Base-by-base conservation (phyloP, 345 rosid species). In the Hypericum perforatum region DNA sequence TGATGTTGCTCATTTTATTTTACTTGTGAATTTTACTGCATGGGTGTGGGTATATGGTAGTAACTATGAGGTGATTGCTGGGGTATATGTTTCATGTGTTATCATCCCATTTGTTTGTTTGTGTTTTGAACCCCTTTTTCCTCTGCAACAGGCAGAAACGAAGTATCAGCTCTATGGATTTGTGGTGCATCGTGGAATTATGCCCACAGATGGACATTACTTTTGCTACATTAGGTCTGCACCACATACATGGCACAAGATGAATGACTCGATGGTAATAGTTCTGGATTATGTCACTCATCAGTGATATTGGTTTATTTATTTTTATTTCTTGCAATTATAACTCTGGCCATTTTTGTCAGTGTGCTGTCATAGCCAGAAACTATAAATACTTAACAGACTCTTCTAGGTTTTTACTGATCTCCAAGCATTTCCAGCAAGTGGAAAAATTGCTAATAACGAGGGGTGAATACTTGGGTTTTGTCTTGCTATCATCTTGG, bases 201-300 rank as follows among this genome's bases (percentile, higher is more conserved):
- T 67, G 11, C 68, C 81, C 45, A 79, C 74, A 54, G 76, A 71
- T 45, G 97, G 97, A 44, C 97, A 85, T 65, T 89, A 89, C 79
- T 60, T 65, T 15, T 76, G 79, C 59, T 85, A 76, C 51, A 65
- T 85, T 63, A 69, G 82, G 55, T 82, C 95, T 36, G 75, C 86
- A 40, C 86, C 89, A 42, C 71, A 61, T 46, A 76, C 58, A 54
- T 89, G 97, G 97, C 85, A 82, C 60, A 64, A 58, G 58, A 70
- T 89, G 69, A 85, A 89, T 54, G 97, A 89, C 41, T 16, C 59
- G 9, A 45, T 57, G 91, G 97, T 85, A 64, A 74, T 53, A 11
- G 32, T 41, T 45, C 32, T 45, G 6, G 41, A 37, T 22, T 22
- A 22, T 22, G 32, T 22, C 32, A 1, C 32, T 22, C 4, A 22